Base-by-base conservation (phyloP, 768 basidiomycete species). In the Panellus pusillus region DNA sequence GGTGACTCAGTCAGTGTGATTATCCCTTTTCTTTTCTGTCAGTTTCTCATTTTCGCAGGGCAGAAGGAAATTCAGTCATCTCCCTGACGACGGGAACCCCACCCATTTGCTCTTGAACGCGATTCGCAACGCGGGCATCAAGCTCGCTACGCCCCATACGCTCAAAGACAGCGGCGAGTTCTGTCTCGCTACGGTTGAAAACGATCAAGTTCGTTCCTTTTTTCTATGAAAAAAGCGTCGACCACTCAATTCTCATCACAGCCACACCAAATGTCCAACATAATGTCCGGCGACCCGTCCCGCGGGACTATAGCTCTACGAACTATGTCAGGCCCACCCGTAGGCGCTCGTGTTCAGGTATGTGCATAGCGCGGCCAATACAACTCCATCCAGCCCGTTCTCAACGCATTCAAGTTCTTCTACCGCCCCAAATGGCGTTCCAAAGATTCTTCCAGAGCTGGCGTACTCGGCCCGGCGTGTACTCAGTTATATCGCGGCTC, bases 51-150 rank as follows among this genome's bases (percentile, higher is more conserved):
- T 40, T 14, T 37, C 39, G 20, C 55, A 88, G 88, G 27, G 76
- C 81, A 6, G 82, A 88, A 68, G 90, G 89, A 3, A 93, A 91
- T 62, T 76, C 92, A 59, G 71, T 93, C 39, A 77, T 83, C 44
- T 65, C 77, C 6, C 67, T 91, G 72, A 87, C 57, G 64, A 70
- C 35, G 60, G 68, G 14, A 91, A 86, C 57, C 87, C 90, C 0
- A 79, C 86, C 0, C 72, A 77, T 28, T 68, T 85, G 5, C 74
- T 92, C 6, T 72, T 91, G 14, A 61, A 67, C 13, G 79, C 79
- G 7, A 79, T 91, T 18, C 71, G 72, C 17, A 65, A 68, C 4
- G 61, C 68, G 9, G 73, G 71, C 2, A 63, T 74, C 38, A 61
- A 70, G 29, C 54, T 63, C 24, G 58, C 61, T 18, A 53, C 65